Conservation (phyloP, 1,284 basidiomycete genomes). For the Fomitopsis schrenkii region DNA sequence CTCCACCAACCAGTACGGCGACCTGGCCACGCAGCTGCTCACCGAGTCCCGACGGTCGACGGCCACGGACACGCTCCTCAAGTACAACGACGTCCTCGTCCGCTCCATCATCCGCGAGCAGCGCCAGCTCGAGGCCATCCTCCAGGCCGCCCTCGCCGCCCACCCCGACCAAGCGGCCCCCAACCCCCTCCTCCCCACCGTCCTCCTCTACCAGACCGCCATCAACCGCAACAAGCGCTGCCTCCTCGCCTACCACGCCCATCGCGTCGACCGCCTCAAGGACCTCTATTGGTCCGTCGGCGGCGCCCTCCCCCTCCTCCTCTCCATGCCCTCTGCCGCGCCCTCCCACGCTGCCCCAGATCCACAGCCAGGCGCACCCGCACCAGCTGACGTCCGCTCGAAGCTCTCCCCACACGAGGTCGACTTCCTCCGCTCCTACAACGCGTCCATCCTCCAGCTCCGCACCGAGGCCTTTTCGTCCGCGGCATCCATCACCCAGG, state of each 20-base stretch:
- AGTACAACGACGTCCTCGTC: slow-evolving; percentile 90
- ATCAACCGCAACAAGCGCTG: slow-evolving; percentile 91
- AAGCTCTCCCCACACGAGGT: slow-evolving; percentile 88
- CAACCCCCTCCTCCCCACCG: slow-evolving; percentile 50
- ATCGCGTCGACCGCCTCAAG: slow-evolving; percentile 78
- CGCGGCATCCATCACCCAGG: neutral
- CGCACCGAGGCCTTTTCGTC: slow-evolving; percentile 76
- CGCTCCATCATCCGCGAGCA: slow-evolving; percentile 88
- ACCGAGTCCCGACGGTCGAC: slow-evolving; percentile 83
- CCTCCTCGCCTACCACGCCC: slow-evolving; percentile 87
- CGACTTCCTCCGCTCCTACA: slow-evolving; percentile 85
- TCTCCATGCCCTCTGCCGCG: slow-evolving; percentile 46
- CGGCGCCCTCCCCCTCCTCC: slow-evolving; percentile 86
- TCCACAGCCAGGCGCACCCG: slow-evolving; percentile 1
- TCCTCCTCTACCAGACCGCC: slow-evolving; percentile 85
- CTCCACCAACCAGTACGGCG: slow-evolving; percentile 57
- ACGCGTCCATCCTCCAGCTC: slow-evolving; percentile 78
- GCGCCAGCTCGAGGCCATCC: slow-evolving; percentile 76
- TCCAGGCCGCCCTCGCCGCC: slow-evolving; percentile 39
- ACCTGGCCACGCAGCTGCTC: slow-evolving; percentile 86
- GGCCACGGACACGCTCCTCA: slow-evolving; percentile 78
- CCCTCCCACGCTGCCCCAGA: slow-evolving; percentile 1
- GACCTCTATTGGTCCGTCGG: slow-evolving; percentile 90
- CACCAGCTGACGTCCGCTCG: slow-evolving; percentile 57
- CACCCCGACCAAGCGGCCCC: slow-evolving; percentile 28